Percentiles rank a stretch among this genome's conserved stretches.
Evolutionary conservation across 768 basidiomycete species (phyloP).

Genomic region (Lentinula sp.): DNA sequence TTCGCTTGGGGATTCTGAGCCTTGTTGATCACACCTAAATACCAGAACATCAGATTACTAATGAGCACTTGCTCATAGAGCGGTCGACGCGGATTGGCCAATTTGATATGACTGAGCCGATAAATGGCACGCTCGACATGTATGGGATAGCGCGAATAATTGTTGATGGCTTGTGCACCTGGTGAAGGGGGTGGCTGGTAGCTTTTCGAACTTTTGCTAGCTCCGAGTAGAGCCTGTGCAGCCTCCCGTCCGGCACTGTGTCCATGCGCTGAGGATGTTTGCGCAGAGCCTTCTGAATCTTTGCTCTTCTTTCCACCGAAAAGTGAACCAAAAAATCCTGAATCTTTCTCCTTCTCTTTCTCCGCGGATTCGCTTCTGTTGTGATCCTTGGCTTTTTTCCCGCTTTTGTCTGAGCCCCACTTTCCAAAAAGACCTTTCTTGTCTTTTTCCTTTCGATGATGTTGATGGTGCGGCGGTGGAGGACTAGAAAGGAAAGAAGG

Average conservation of each 20-base stretch:
- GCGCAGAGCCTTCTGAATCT: conserved; percentile 40
- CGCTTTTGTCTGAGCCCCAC: conserved; percentile 61
- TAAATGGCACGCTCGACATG: conserved; percentile 99
- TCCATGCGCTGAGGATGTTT: conserved; percentile 19
- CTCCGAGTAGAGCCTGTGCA: conserved; percentile 80
- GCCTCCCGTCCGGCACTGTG: conserved; percentile 72
- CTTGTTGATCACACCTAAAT: conserved; percentile 95
- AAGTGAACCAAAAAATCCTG: conserved; percentile 86
- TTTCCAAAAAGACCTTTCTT: conserved; percentile 64
- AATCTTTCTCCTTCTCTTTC: conserved; percentile 55
- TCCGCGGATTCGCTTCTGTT: conserved; percentile 15
- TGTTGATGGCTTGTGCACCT: conserved; percentile 30
- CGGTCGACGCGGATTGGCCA: conserved; percentile 94
- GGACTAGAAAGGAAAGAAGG: conserved; percentile 13
- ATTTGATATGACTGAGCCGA: conserved; percentile 94
- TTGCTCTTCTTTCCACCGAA: conserved; percentile 89
- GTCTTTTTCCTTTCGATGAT: conserved; percentile 61
- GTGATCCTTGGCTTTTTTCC: conserved; percentile 40
- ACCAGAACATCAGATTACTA: conserved; percentile 99
- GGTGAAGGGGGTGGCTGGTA: conserved; percentile 60
- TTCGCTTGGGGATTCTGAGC: conserved; percentile 43
- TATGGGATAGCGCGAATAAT: conserved; percentile 85
- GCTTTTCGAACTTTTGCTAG: conserved; percentile 73
- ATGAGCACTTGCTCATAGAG: conserved; percentile 95
- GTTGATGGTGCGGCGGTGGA: conserved; percentile 20